A percentile compares a stretch with the other conserved stretches of the same genome.
Evolutionary conservation across 768 basidiomycete species (phyloP).

Genomic region (Clathrus columnatus): DNA sequence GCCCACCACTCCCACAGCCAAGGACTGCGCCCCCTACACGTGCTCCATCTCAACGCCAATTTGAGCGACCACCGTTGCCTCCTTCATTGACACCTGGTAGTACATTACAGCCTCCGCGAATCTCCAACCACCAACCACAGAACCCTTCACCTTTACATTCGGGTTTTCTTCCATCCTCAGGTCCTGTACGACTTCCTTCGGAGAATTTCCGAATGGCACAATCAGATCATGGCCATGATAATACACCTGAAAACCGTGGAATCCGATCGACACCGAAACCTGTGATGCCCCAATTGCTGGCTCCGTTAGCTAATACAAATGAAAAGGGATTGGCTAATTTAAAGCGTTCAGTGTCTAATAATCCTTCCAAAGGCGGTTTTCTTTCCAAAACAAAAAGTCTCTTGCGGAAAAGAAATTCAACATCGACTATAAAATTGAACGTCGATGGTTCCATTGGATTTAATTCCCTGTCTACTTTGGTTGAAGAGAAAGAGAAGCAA

Average conservation of each 20-base stretch:
- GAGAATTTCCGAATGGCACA: conserved; percentile 4
- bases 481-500: neutral
- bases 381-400: conserved; percentile 4
- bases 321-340: neutral
- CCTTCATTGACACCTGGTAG: neutral
- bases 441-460: conserved; percentile 6
- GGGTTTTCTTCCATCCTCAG: neutral
- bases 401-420: conserved; percentile 6
- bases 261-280: conserved; percentile 6
- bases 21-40: neutral
- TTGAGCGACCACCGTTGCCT: neutral
- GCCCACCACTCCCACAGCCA: neutral
- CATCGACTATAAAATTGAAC: conserved; percentile 1
- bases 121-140: neutral
- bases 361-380: conserved; percentile 5
- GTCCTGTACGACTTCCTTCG: neutral
- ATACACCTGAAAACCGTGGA: neutral
- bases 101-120: neutral
- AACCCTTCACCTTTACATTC: neutral
- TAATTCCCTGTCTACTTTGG: neutral
- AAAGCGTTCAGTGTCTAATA: neutral
- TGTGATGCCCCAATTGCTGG: conserved; percentile 5
- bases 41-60: neutral
- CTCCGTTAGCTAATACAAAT: neutral
- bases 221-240: neutral